Base-by-base conservation (phyloP, 495 filamentous ascomycete genomes). In the Gamarada debralockiae region DNA sequence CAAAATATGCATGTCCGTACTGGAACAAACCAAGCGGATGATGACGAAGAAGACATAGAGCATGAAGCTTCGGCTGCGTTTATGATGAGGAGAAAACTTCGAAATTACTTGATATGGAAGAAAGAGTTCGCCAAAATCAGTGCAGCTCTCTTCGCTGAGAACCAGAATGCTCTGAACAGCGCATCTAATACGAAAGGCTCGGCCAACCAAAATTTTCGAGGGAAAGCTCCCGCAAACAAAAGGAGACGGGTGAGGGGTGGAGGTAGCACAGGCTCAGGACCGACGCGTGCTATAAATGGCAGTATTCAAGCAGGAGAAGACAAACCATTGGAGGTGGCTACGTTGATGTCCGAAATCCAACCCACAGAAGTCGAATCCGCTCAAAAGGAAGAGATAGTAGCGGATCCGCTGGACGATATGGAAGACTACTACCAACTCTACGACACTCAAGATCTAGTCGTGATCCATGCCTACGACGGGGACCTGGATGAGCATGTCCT, bases 401-500 rank as follows among this genome's bases (percentile, higher is more conserved):
- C 82, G 18, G 93, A 98, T 68, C 84, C 90, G 0, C 70, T 97
- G 18, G 88, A 96, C 34, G 75, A 90, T 64, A 89, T 95, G 78
- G 87, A 90, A 65, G 86, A 95, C 63, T 96, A 85, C 67, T 97
- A 91, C 61, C 84, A 95, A 66, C 79, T 96, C 18, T 96, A 91
- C 64, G 90, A 97, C 40, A 93, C 92, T 85, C 80, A 89, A 38
- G 85, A 96, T 58, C 72, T 97, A 21, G 77, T 96, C 18, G 81
- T 96, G 42, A 75, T 97, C 37, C 93, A 97, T 67, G 87, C 93
- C 2, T 98, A 95, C 66, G 86, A 89, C 63, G 93, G 91, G 9
- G 93, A 98, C 64, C 87, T 91, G 76, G 95, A 97, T 70, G 95
- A 97, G 61, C 89, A 96, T 67, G 75, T 97, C 18, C 78, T 98